These are phyloP conservation scores for Cladophialophora chaetospira DNA, from an alignment of 2,329 filamentous ascomycete genomes.

Conservation along the genomic window DNA sequence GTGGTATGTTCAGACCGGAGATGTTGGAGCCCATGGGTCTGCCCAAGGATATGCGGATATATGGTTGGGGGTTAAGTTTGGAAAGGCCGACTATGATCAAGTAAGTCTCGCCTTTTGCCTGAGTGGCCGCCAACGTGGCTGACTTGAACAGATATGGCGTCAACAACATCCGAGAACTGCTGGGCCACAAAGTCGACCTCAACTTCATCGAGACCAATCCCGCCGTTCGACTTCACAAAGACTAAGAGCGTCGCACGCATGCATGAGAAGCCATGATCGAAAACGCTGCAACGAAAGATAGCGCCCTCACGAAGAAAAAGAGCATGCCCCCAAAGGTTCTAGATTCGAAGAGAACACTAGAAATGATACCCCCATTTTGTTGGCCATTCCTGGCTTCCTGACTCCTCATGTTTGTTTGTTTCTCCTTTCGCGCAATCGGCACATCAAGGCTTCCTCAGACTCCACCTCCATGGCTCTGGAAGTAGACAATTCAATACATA, in stretches of 20 bases:
- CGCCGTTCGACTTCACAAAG: slow-evolving; percentile 85
- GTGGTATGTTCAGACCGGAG: slow-evolving; percentile 97
- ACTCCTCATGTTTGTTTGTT: neutral
- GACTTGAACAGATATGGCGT: slow-evolving; percentile 60
- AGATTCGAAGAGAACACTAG: slow-evolving; percentile 20
- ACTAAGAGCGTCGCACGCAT: no score
- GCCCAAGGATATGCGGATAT: slow-evolving; percentile 87
- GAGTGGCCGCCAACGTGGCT: neutral
- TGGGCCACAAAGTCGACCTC: slow-evolving; percentile 94
- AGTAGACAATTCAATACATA: slow-evolving; percentile 42
- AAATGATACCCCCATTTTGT: slow-evolving; percentile 30
- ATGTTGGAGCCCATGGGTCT: slow-evolving; percentile 96
- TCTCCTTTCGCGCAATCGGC: slow-evolving; percentile 36
- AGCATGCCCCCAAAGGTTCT: slow-evolving; percentile 1
- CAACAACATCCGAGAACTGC: slow-evolving; percentile 85
- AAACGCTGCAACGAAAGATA: no score
- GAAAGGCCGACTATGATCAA: slow-evolving; percentile 99
- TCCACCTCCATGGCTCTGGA: slow-evolving; percentile 45
- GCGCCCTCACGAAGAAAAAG: slow-evolving; percentile 80
- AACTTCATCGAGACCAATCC: slow-evolving; percentile 90
- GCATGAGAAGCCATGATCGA: neutral
- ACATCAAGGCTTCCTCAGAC: slow-evolving; percentile 51
- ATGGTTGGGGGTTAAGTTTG: slow-evolving; percentile 88
- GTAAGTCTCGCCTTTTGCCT: slow-evolving; percentile 53
- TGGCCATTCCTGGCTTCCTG: neutral